phyloP scores from a whole-genome alignment of 1,139 yeast species.

The Debaryomyces sp. region DNA sequence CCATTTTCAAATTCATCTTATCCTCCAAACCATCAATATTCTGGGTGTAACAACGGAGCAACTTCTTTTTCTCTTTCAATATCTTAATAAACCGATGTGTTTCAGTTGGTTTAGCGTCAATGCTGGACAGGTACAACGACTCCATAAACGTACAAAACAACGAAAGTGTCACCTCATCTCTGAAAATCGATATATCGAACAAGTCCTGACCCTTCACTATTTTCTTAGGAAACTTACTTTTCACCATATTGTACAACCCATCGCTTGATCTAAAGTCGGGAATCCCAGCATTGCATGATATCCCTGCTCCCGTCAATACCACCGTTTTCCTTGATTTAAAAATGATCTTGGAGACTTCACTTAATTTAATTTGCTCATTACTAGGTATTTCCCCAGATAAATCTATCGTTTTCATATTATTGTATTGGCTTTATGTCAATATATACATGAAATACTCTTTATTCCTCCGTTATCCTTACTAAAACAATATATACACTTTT shows the following conservation, averaged over 20 bases:
- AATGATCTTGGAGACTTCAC: constrained; percentile 45
- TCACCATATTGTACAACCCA: constrained; percentile 80
- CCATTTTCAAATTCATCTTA: constrained; percentile 46
- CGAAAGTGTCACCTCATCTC: constrained; percentile 62
- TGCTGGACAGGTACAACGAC: constrained; percentile 62
- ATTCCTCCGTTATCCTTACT: background rate
- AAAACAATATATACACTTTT: background rate
- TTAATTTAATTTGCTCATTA: constrained; percentile 26
- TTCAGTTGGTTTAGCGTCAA: constrained; percentile 74
- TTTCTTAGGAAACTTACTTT: constrained; percentile 60
- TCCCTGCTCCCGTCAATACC: constrained; percentile 90
- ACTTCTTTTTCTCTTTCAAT: constrained; percentile 64
- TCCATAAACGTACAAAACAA: constrained; percentile 85
- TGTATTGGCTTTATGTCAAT: background rate
- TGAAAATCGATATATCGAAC: constrained; percentile 81
- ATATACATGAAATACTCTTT: background rate
- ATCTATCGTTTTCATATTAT: constrained; percentile 9
- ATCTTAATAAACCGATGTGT: constrained; percentile 78
- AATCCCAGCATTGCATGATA: constrained; percentile 94
- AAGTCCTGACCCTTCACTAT: constrained; percentile 83
- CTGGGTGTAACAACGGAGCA: constrained; percentile 83
- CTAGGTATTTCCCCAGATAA: constrained; percentile 21
- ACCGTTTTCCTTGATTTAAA: constrained; percentile 54
- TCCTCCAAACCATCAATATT: constrained; percentile 59
- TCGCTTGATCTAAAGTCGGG: constrained; percentile 89